Evolutionary conservation across 78 protist species (phyloP).

Genomic region (Creolimax fragrantissima): DNA sequence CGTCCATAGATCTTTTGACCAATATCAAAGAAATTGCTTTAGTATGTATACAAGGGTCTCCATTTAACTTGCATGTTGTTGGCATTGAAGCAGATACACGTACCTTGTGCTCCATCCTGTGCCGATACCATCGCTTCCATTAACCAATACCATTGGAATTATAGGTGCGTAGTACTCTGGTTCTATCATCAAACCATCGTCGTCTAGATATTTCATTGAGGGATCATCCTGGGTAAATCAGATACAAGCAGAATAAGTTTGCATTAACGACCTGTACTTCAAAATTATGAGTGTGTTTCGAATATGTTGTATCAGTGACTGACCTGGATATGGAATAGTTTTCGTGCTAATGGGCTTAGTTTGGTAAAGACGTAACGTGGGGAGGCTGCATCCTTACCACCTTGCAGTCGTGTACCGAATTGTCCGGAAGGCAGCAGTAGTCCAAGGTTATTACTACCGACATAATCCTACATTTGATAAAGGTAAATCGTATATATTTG

Average conservation of each 20-base stretch:
- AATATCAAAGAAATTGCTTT: too few relatives aligned
- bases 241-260: background rate
- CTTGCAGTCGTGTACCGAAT: slow-evolving; percentile 88
- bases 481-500: slow-evolving; percentile 47
- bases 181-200: slow-evolving; percentile 92
- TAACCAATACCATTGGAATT: slow-evolving; percentile 93
- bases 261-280: background rate
- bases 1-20: too few relatives aligned
- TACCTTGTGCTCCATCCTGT: slow-evolving; percentile 72
- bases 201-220: slow-evolving; percentile 72
- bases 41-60: too few relatives aligned
- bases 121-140: slow-evolving; percentile 95
- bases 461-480: slow-evolving; percentile 51
- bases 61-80: too few relatives aligned
- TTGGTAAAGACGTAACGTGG: slow-evolving; percentile 88
- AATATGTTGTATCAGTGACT: background rate
- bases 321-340: slow-evolving; percentile 52
- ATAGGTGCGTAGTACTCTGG: slow-evolving; percentile 89
- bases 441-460: slow-evolving; percentile 93
- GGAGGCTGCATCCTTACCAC: slow-evolving; percentile 92
- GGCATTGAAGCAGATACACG: too few relatives aligned
- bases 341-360: slow-evolving; percentile 67
- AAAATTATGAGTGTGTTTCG: background rate
- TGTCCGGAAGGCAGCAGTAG: slow-evolving; percentile 86
- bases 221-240: slow-evolving; percentile 68